phyloP scores from a whole-genome alignment of 2,329 filamentous ascomycete genomes.

The Ceratocystiopsis minuta region DNA sequence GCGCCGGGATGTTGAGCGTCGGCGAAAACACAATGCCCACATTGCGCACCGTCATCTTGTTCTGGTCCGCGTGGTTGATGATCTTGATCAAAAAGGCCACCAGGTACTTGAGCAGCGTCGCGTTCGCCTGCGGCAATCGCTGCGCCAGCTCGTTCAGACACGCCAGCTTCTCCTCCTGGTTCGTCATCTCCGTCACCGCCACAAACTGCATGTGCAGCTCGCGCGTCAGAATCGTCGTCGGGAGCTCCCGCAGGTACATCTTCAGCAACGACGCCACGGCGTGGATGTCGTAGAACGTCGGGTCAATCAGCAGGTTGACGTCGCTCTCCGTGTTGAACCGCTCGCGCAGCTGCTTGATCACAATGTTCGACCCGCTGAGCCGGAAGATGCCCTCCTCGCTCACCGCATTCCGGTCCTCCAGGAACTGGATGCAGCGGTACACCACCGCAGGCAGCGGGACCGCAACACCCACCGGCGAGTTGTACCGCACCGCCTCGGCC shows the following conservation, averaged over 20 bases:
- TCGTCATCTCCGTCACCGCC: constrained; percentile 60
- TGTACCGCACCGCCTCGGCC: constrained; percentile 69
- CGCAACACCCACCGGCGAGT: constrained; percentile 52
- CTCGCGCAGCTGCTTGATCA: constrained; percentile 80
- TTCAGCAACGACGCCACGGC: constrained; percentile 89
- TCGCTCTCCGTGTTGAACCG: constrained; percentile 89
- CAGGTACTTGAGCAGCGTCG: constrained; percentile 64
- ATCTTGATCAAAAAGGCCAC: constrained; percentile 82
- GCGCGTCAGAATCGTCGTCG: constrained; percentile 75
- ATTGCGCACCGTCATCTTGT: constrained; percentile 97
- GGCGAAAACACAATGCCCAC: constrained; percentile 97
- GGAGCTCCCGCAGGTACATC: constrained; percentile 80
- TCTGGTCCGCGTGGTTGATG: constrained; percentile 72
- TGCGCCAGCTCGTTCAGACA: constrained; percentile 64
- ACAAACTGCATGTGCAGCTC: constrained; percentile 84
- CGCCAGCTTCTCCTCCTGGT: constrained; percentile 57
- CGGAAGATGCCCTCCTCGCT: constrained; percentile 92
- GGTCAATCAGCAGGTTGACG: constrained; percentile 66
- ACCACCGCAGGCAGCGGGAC: constrained; percentile 79
- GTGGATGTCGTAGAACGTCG: constrained; percentile 85
- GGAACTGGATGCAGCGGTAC: constrained; percentile 86
- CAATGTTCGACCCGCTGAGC: constrained; percentile 86
- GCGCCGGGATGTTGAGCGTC: constrained; percentile 87
- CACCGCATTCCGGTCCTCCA: constrained; percentile 64
- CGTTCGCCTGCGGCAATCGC: constrained; percentile 62